Evolutionary conservation across 495 filamentous ascomycete genomes (phyloP).

Genomic region (Penicillium herquei): DNA sequence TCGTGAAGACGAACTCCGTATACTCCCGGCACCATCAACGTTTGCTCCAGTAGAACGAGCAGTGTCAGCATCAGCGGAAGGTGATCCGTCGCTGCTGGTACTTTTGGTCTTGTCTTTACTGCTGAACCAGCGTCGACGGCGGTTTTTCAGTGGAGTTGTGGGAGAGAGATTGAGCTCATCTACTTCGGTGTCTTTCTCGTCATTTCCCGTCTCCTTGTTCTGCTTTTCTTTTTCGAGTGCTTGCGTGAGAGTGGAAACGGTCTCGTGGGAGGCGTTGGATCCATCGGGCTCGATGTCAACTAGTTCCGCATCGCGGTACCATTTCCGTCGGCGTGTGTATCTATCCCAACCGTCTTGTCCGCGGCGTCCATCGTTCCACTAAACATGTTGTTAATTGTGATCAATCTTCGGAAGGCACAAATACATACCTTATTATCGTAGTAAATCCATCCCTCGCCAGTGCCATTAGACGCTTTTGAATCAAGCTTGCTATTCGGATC

Average conservation of each 20-base stretch:
- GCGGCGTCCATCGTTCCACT: slow-evolving; percentile 92
- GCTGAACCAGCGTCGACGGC: slow-evolving; percentile 45
- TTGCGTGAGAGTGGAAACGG: slow-evolving; percentile 32
- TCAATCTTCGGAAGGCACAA: not conserved
- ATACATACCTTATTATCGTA: slow-evolving; percentile 88
- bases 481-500: slow-evolving; percentile 34
- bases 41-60: slow-evolving; percentile 21
- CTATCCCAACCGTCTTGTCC: slow-evolving; percentile 91
- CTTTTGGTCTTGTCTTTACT: slow-evolving; percentile 31
- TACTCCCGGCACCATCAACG: slow-evolving; percentile 9
- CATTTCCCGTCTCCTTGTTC: slow-evolving; percentile 14
- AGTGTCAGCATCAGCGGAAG: slow-evolving; percentile 13
- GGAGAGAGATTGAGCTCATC: slow-evolving; percentile 32
- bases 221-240: slow-evolving; percentile 28
- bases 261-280: slow-evolving; percentile 21
- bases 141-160: slow-evolving; percentile 33
- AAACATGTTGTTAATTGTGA: slow-evolving; percentile 2
- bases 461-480: slow-evolving; percentile 53
- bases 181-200: slow-evolving; percentile 12
- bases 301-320: slow-evolving; percentile 94
- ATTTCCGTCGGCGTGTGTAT: slow-evolving; percentile 92
- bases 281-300: slow-evolving; percentile 58
- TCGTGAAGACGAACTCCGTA: slow-evolving; percentile 26
- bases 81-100: slow-evolving; percentile 24
- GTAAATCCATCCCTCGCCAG: slow-evolving; percentile 87